phyloP scores from a whole-genome alignment of 345 rosid species.

The Raphanus raphanistrum region DNA sequence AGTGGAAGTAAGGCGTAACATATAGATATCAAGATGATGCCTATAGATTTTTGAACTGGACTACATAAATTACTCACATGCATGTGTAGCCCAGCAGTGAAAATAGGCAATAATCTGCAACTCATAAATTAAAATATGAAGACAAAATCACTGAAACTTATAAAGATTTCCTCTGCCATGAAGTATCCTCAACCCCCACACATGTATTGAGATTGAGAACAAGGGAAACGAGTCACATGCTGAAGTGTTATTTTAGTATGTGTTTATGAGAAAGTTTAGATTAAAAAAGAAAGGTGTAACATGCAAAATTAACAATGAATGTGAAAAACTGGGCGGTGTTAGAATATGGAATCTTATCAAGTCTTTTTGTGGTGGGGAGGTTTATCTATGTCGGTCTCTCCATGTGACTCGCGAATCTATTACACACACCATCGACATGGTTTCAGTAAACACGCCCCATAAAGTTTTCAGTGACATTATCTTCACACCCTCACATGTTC shows the following conservation, averaged over 20 bases:
- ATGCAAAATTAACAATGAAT: slow-evolving; percentile 23
- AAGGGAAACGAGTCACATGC: slow-evolving; percentile 21
- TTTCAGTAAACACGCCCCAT: slow-evolving; percentile 35
- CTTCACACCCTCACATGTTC: slow-evolving; percentile 43
- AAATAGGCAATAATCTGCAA: slow-evolving; percentile 1
- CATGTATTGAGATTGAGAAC: background rate
- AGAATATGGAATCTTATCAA: background rate
- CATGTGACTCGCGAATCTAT: slow-evolving; percentile 65
- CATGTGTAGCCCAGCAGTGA: slow-evolving; percentile 17
- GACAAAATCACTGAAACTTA: slow-evolving; percentile 16
- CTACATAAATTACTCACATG: background rate
- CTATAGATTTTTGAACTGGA: background rate
- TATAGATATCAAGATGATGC: background rate
- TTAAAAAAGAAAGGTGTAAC: slow-evolving; percentile 8
- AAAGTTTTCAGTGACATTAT: slow-evolving; percentile 46
- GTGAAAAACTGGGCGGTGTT: slow-evolving; percentile 13
- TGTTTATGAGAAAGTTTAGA: slow-evolving; percentile 2
- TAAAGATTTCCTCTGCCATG: slow-evolving; percentile 32
- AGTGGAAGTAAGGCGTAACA: background rate
- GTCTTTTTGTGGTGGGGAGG: slow-evolving; percentile 19
- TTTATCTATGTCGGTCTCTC: slow-evolving; percentile 23
- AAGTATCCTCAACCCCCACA: slow-evolving; percentile 26
- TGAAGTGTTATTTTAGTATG: slow-evolving; percentile 1
- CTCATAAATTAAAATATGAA: background rate
- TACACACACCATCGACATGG: slow-evolving; percentile 34